Percentiles rank a stretch among this genome's conserved stretches.
These are phyloP conservation scores for Sclerotinia nivalis DNA, from an alignment of 2,329 filamentous ascomycete species.

Conservation along the genomic window DNA sequence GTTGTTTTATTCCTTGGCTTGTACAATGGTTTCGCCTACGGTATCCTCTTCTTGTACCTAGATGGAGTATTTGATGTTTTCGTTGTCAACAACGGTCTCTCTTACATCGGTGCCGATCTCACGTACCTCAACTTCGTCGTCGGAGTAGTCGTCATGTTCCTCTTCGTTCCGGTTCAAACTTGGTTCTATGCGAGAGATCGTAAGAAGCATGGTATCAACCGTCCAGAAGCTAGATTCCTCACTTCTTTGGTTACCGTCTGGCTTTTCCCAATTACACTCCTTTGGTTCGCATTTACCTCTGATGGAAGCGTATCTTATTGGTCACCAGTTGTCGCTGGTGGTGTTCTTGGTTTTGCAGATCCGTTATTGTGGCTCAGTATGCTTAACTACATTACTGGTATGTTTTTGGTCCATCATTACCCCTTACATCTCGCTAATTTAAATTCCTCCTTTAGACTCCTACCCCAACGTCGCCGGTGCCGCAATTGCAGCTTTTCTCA, in stretches of 20 bases:
- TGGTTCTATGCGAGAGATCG: slow-evolving; percentile 46
- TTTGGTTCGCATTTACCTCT: slow-evolving; percentile 48
- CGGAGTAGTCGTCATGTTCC: slow-evolving; percentile 46
- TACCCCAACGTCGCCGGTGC: slow-evolving; percentile 47
- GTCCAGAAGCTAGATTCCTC: slow-evolving; percentile 47
- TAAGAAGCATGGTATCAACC: slow-evolving; percentile 41
- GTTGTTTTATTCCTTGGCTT: slow-evolving; percentile 46
- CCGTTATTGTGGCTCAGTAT: slow-evolving; percentile 48
- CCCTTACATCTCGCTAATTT: slow-evolving; percentile 1
- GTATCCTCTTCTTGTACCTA: slow-evolving; percentile 46
- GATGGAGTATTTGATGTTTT: slow-evolving; percentile 49
- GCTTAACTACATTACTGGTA: slow-evolving; percentile 43
- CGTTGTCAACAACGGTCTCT: slow-evolving; percentile 46
- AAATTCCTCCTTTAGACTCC: slow-evolving; percentile 35
- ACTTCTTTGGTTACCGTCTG: slow-evolving; percentile 47
- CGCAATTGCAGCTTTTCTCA: slow-evolving; percentile 47
- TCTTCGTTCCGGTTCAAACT: slow-evolving; percentile 47
- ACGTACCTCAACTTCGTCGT: slow-evolving; percentile 49
- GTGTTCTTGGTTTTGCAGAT: slow-evolving; percentile 46
- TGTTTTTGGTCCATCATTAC: neutral
- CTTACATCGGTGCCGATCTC: slow-evolving; percentile 45
- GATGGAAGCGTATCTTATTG: slow-evolving; percentile 45
- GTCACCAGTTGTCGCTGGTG: slow-evolving; percentile 46
- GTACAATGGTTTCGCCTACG: slow-evolving; percentile 48
- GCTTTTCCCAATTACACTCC: slow-evolving; percentile 46